Percentiles rank a stretch among this genome's conserved stretches.
Evolutionary conservation across 192 early-diverging fungal species (phyloP).

Genomic region (Neocallimastix lanati): DNA sequence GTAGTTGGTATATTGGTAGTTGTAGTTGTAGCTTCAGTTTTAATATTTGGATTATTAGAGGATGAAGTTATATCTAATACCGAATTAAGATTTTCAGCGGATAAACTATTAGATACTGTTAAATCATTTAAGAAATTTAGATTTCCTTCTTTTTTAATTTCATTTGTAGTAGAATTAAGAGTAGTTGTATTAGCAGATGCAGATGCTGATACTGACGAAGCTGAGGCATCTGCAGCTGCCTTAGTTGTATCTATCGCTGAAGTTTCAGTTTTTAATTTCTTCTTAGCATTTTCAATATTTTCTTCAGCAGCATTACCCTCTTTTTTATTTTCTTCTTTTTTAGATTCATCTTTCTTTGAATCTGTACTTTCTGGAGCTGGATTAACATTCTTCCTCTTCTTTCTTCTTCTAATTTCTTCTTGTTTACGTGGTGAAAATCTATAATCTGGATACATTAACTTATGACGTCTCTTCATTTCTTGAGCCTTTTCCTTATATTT

Average conservation of each 20-base stretch:
- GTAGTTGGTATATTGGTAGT: neutral
- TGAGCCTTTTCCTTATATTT: constrained; percentile 27
- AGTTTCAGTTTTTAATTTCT: neutral
- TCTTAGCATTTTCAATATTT: neutral
- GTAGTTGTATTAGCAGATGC: too few species aligned
- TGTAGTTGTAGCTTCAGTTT: too few species aligned
- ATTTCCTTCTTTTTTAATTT: neutral
- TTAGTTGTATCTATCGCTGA: too few species aligned
- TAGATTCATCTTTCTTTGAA: neutral
- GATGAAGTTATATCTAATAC: neutral
- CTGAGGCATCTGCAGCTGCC: too few species aligned
- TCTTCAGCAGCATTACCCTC: neutral
- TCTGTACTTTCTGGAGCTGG: neutral
- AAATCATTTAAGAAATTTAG: too few species aligned
- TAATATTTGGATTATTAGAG: neutral
- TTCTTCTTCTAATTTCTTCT: neutral
- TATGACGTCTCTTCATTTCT: constrained; percentile 27
- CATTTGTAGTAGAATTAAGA: too few species aligned
- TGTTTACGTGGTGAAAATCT: constrained; percentile 27
- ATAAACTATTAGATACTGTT: too few species aligned
- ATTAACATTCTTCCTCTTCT: neutral
- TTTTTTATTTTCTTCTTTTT: neutral
- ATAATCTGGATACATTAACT: constrained; percentile 28
- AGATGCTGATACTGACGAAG: too few species aligned
- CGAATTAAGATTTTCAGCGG: neutral